Conservation (phyloP, 371 early-diverging fungal genomes). For the Mucor indicus region DNA sequence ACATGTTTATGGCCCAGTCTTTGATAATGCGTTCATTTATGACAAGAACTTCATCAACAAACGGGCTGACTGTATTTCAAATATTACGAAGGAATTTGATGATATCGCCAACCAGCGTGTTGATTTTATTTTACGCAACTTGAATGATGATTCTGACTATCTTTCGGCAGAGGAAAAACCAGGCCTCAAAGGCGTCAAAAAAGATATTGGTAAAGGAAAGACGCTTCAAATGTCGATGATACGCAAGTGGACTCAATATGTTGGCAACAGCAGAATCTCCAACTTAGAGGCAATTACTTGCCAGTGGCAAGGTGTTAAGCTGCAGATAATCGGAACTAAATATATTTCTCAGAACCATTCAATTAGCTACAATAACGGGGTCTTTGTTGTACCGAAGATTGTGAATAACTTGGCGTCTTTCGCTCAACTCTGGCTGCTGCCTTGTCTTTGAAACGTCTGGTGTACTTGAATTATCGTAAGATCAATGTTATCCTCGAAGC, state of each 20-base stretch:
- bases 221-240: slow-evolving; percentile 4
- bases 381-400: slow-evolving; percentile 5
- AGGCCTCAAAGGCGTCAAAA: slow-evolving; percentile 5
- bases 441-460: slow-evolving; percentile 14
- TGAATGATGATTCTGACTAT: slow-evolving; percentile 13
- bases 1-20: slow-evolving; percentile 11
- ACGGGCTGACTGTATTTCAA: slow-evolving; percentile 11
- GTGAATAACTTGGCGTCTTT: slow-evolving; percentile 11
- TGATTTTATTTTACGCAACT: slow-evolving; percentile 16
- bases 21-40: slow-evolving; percentile 8
- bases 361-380: not conserved
- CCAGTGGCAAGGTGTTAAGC: slow-evolving; percentile 11
- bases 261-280: slow-evolving; percentile 7
- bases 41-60: slow-evolving; percentile 6
- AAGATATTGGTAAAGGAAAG: slow-evolving; percentile 10
- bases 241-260: slow-evolving; percentile 3
- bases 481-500: slow-evolving; percentile 7
- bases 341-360: slow-evolving; percentile 3
- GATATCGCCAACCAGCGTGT: slow-evolving; percentile 9
- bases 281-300: slow-evolving; percentile 15
- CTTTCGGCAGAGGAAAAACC: slow-evolving; percentile 15
- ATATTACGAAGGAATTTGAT: slow-evolving; percentile 14
- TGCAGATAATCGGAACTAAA: not conserved
- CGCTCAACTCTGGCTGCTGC: slow-evolving; percentile 13
- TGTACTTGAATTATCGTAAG: slow-evolving; percentile 9